Percentiles rank a stretch among this genome's conserved stretches.
Conservation (phyloP, 2,329 filamentous ascomycete genomes). For the Pseudopyricularia javanii region DNA sequence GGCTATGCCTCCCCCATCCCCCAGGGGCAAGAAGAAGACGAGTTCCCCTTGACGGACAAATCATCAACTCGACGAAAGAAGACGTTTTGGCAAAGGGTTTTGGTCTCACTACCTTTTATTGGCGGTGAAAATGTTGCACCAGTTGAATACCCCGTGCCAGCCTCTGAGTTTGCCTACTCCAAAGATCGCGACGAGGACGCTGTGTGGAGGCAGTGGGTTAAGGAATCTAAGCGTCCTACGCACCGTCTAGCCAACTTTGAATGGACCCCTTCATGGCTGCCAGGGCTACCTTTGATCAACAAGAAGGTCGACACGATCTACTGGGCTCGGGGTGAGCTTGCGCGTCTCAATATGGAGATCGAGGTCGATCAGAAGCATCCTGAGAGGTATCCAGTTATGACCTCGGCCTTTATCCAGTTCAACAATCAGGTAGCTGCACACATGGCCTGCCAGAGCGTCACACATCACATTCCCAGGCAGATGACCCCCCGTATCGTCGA, state of each 20-base stretch:
- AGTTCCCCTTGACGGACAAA: conserved; percentile 22
- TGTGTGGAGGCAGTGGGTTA: conserved; percentile 73
- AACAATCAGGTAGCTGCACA: conserved; percentile 95
- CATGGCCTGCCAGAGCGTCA: conserved; percentile 90
- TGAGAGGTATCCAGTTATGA: conserved; percentile 84
- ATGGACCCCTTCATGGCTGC: conserved; percentile 54
- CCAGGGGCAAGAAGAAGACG: conserved; percentile 35
- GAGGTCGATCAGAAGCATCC: conserved; percentile 78
- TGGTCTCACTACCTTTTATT: conserved; percentile 34
- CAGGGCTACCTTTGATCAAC: conserved; percentile 64
- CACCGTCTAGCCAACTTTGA: conserved; percentile 58
- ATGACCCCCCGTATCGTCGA: conserved; percentile 93
- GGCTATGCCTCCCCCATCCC: conserved; percentile 50
- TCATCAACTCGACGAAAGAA: conserved; percentile 22
- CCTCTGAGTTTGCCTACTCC: conserved; percentile 42
- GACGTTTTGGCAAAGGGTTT: conserved; percentile 37
- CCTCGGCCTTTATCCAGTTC: conserved; percentile 95
- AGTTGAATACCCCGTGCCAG: conserved; percentile 47
- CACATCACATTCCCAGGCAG: conserved; percentile 81
- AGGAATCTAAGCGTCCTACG: conserved; percentile 70
- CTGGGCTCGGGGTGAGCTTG: conserved; percentile 76
- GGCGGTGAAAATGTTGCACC: conserved; percentile 26
- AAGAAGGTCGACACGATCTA: conserved; percentile 94
- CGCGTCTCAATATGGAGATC: conserved; percentile 81
- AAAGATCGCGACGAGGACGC: conserved; percentile 52